Evolutionary conservation across 257 asterid genomes (phyloP).

Genomic region (Plantago ovata): DNA sequence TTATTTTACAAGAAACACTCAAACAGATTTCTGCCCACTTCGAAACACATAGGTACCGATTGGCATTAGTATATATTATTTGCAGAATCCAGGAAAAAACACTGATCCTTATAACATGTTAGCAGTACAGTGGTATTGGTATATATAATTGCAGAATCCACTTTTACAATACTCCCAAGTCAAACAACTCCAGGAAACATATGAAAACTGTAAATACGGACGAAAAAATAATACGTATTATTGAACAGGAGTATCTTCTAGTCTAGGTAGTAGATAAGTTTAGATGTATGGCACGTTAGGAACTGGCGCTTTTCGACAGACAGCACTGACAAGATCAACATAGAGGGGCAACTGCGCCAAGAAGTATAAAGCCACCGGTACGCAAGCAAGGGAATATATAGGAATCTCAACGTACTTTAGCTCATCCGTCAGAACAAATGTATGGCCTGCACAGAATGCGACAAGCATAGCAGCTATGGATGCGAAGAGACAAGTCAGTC

Average conservation of each 20-base stretch:
- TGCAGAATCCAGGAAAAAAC: too few relatives aligned
- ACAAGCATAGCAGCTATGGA: constrained; percentile 51
- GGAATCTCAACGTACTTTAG: constrained; percentile 33
- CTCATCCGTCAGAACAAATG: constrained; percentile 36
- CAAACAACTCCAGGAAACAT: too few relatives aligned
- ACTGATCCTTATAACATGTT: too few relatives aligned
- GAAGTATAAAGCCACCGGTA: constrained; percentile 45
- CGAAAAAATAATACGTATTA: too few relatives aligned
- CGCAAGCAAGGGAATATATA: constrained; percentile 34
- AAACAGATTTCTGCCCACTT: not conserved
- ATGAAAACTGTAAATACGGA: too few relatives aligned
- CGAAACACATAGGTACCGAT: not conserved
- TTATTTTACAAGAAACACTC: too few relatives aligned
- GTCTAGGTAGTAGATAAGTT: too few relatives aligned
- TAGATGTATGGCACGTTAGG: not conserved
- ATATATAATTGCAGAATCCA: too few relatives aligned
- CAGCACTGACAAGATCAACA: constrained; percentile 51
- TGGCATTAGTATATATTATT: too few relatives aligned
- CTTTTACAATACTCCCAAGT: too few relatives aligned
- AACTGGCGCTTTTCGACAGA: constrained; percentile 30
- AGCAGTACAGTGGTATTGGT: too few relatives aligned
- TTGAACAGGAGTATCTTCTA: too few relatives aligned
- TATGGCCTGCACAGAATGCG: constrained; percentile 59
- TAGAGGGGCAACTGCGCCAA: constrained; percentile 46
- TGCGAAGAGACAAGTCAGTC: constrained; percentile 42